Base-by-base conservation (phyloP, 331 rosid genomes). In the Malus hybrid region DNA sequence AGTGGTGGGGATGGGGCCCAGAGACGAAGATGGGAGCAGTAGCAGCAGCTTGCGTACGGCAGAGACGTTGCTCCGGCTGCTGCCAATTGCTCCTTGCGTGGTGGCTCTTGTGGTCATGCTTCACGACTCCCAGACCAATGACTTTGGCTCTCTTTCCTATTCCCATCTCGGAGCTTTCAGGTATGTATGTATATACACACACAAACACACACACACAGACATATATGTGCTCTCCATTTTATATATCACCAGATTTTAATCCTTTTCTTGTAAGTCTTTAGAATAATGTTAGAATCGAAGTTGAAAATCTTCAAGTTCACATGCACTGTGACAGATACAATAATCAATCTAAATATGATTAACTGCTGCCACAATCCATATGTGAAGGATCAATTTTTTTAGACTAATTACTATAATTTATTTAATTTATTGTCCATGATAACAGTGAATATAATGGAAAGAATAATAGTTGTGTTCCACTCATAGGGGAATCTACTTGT, bases 51-150 rank as follows among this genome's bases (percentile, higher is more conserved):
- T 90, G 57, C 89, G 95, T 22, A 72, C 90, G 48, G 86, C 85
- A 10, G 98, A 93, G 83, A 85, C 93, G 12, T 77, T 91, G 70
- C 80, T 93, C 16, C 97, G 98, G 15, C 48, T 93, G 14, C 34
- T 89, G 27, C 88, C 98, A 4, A 83, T 91, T 72, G 90, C 80
- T 15, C 94, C 91, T 0, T 91, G 90, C 63, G 82, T 93, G 20
- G 89, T 90, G 4, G 94, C 95, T 0, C 96, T 91, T 68, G 81
- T 86, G 20, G 84, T 93, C 18, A 90, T 91, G 97, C 96, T 93
- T 24, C 90, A 90, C 55, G 73, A 90, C 79, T 90, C 98, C 44
- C 84, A 93, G 86, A 5, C 84, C 52, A 84, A 83, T 13, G 90
- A 91, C 3, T 91, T 63, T 36, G 97, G 96, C 60, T 88, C 97